Evolutionary conservation across 2,329 filamentous ascomycete species (phyloP).

Genomic region (Chrysoporthe deuterocubensis): DNA sequence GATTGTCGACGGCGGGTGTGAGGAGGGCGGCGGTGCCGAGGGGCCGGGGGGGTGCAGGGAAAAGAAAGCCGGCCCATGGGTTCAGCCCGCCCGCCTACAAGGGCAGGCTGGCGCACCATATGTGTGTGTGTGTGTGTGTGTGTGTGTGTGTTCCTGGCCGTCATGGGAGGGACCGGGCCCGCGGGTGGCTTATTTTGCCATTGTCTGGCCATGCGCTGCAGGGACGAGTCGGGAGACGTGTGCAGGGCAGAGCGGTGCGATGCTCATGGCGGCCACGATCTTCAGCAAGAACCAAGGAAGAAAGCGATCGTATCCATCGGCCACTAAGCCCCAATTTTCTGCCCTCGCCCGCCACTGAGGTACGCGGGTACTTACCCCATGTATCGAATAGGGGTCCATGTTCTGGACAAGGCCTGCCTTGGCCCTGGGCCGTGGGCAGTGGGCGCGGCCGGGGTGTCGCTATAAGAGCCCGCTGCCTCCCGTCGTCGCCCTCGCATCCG

Average conservation of each 20-base stretch:
- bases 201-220: neutral
- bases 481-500: neutral
- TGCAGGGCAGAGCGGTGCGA: neutral
- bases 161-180: neutral
- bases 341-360: too few relatives aligned
- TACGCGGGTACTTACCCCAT: neutral
- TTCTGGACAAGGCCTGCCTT: slow-evolving; percentile 2
- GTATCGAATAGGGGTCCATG: slow-evolving; percentile 9
- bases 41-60: neutral
- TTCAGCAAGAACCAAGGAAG: neutral
- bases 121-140: too few relatives aligned
- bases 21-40: neutral
- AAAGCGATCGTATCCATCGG: slow-evolving; percentile 5
- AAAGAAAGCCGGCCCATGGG: neutral
- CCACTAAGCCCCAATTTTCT: neutral
- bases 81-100: neutral
- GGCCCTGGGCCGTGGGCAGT: neutral
- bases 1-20: slow-evolving; percentile 10
- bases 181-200: neutral
- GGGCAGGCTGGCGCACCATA: too few relatives aligned
- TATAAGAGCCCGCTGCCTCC: neutral
- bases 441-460: neutral
- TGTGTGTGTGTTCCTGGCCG: too few relatives aligned
- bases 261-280: slow-evolving; percentile 1
- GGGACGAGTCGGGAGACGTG: neutral